Conservation (phyloP, 1,139 yeast species). For the Blastobotrys raffinosifermentans region DNA sequence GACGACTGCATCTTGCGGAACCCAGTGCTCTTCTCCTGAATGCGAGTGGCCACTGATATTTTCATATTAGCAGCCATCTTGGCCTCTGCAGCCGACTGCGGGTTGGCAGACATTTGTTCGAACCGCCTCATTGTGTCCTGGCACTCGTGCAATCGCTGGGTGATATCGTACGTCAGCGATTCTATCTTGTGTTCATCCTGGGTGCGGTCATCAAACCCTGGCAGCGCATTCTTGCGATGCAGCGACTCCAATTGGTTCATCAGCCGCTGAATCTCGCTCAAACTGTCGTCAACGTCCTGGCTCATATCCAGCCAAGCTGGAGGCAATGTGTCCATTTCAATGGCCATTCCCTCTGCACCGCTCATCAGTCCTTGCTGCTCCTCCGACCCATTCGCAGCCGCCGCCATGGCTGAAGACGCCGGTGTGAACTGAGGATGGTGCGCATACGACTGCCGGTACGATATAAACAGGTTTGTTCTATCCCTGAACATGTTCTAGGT, state of each 20-base stretch:
- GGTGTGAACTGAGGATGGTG: constrained; percentile 31
- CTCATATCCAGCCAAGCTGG: constrained; percentile 76
- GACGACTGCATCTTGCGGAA: constrained; percentile 86
- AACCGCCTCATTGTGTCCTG: constrained; percentile 69
- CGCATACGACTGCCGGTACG: constrained; percentile 41
- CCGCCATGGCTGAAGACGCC: too few species aligned
- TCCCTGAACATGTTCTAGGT: constrained; percentile 42
- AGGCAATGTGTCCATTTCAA: constrained; percentile 48
- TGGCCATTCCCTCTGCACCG: constrained; percentile 37
- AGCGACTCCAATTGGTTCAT: constrained; percentile 56
- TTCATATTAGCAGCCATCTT: constrained; percentile 73
- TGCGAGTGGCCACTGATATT: constrained; percentile 75
- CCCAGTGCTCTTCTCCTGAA: constrained; percentile 69
- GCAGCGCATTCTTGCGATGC: constrained; percentile 77
- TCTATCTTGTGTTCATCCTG: constrained; percentile 72
- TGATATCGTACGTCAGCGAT: constrained; percentile 63
- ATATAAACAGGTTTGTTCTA: constrained; percentile 39
- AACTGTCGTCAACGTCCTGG: constrained; percentile 59
- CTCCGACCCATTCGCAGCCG: constrained; percentile 41
- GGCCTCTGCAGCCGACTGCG: constrained; percentile 42
- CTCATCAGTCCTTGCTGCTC: constrained; percentile 58
- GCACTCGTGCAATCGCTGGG: constrained; percentile 68
- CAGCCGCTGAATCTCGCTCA: constrained; percentile 45
- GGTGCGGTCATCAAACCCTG: constrained; percentile 75
- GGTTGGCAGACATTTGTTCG: constrained; percentile 39